Conservation (phyloP, 176 grass and related monocot species). For the Alloteropsis semialata region DNA sequence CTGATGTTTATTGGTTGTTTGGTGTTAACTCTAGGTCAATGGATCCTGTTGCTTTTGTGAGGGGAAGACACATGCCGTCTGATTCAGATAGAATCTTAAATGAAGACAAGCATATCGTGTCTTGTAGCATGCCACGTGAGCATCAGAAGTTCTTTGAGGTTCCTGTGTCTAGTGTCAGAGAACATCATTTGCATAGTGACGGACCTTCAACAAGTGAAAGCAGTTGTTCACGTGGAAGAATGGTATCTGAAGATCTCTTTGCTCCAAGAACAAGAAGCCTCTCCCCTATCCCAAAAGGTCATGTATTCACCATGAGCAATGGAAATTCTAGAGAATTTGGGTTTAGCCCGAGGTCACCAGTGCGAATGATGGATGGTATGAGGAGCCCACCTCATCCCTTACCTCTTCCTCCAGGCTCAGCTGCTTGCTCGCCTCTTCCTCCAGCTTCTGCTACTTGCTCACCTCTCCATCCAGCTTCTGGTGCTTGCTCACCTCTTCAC, state of each 20-base stretch:
- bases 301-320: constrained; percentile 41
- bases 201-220: constrained; percentile 48
- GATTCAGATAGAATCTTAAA: constrained; percentile 32
- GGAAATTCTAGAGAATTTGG: constrained; percentile 48
- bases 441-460: constrained; percentile 27
- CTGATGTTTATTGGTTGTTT: constrained; percentile 25
- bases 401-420: constrained; percentile 57
- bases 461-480: not conserved
- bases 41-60: constrained; percentile 42
- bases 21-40: constrained; percentile 35
- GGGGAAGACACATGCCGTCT: constrained; percentile 41
- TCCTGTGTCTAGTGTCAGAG: constrained; percentile 40
- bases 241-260: constrained; percentile 56
- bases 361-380: constrained; percentile 53
- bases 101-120: constrained; percentile 51
- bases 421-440: constrained; percentile 16
- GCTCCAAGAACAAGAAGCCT: constrained; percentile 53
- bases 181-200: constrained; percentile 36
- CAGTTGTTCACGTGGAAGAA: constrained; percentile 39
- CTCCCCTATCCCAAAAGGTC: constrained; percentile 41
- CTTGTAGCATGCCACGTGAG: constrained; percentile 44
- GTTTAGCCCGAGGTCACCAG: constrained; percentile 53
- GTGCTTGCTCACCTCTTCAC: not conserved
- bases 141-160: constrained; percentile 42
- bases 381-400: constrained; percentile 73